Conservation (phyloP, 2,329 filamentous ascomycete genomes). For the Botryotinia convoluta region DNA sequence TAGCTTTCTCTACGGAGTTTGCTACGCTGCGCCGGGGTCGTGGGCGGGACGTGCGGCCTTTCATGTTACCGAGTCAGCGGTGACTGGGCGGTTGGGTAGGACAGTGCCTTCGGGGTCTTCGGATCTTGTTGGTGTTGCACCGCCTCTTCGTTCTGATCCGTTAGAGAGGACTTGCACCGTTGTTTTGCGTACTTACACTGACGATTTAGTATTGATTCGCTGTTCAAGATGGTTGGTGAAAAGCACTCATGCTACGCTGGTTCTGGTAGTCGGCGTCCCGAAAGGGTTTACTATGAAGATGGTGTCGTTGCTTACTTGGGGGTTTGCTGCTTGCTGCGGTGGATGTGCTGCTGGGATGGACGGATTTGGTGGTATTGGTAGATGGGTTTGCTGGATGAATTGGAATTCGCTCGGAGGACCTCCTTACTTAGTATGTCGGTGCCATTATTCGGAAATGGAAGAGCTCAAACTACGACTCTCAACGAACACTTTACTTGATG, state of each 20-base stretch:
- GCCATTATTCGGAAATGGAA: not conserved
- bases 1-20: constrained; percentile 5
- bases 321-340: constrained; percentile 8
- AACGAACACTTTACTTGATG: not conserved
- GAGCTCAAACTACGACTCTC: not conserved
- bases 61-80: constrained; percentile 6
- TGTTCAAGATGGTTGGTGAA: not conserved
- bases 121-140: not conserved
- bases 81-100: constrained; percentile 8
- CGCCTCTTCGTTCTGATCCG: constrained; percentile 1
- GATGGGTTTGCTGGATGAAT: not conserved
- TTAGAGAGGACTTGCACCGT: constrained; percentile 5
- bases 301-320: not conserved
- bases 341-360: not conserved
- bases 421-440: not conserved
- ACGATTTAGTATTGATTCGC: not conserved
- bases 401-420: not conserved
- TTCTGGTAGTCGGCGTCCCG: not conserved
- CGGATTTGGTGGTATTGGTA: too few species aligned
- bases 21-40: constrained; percentile 10
- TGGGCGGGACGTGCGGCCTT: not conserved
- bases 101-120: not conserved
- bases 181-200: not conserved
- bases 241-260: constrained; percentile 9
- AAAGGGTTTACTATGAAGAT: not conserved